A percentile compares a stretch with the other conserved stretches of the same genome.
Evolutionary conservation across 192 early-diverging fungal genomes (phyloP).

Genomic region (Backusella circina): DNA sequence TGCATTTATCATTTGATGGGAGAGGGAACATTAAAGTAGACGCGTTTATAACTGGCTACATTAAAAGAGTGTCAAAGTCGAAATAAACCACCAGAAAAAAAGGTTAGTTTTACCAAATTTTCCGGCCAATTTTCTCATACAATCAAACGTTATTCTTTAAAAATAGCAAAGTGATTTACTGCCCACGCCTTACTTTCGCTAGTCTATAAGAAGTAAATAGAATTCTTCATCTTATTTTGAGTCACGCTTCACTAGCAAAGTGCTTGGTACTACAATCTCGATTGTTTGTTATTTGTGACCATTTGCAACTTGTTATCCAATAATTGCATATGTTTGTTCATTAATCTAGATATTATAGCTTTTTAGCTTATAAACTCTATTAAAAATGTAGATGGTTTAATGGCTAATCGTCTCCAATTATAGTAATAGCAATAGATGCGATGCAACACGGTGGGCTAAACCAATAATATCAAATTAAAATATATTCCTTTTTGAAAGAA

Average conservation of each 20-base stretch:
- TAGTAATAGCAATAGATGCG: not conserved
- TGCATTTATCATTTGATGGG: not conserved
- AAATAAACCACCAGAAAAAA: not conserved
- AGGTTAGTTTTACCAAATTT: not conserved
- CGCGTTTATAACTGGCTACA: not conserved
- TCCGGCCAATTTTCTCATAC: not conserved
- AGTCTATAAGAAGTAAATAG: not conserved
- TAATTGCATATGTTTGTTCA: not conserved
- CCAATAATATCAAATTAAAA: not conserved
- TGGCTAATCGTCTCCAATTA: not conserved
- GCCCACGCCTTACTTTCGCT: not conserved
- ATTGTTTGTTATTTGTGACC: not conserved
- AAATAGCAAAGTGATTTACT: not conserved
- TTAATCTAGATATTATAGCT: not conserved
- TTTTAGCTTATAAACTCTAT: not conserved
- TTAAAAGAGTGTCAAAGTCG: not conserved
- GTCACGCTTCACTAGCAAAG: not conserved
- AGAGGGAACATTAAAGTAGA: not conserved
- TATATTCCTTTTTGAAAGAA: conserved; percentile 1
- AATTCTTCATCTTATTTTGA: not conserved
- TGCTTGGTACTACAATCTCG: not conserved
- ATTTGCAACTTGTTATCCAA: not conserved
- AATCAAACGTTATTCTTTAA: not conserved
- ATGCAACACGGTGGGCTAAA: not conserved
- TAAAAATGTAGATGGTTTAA: not conserved